These are phyloP conservation scores for Mortierella polycephala DNA, from an alignment of 371 early-diverging fungal species.

Conservation along the genomic window DNA sequence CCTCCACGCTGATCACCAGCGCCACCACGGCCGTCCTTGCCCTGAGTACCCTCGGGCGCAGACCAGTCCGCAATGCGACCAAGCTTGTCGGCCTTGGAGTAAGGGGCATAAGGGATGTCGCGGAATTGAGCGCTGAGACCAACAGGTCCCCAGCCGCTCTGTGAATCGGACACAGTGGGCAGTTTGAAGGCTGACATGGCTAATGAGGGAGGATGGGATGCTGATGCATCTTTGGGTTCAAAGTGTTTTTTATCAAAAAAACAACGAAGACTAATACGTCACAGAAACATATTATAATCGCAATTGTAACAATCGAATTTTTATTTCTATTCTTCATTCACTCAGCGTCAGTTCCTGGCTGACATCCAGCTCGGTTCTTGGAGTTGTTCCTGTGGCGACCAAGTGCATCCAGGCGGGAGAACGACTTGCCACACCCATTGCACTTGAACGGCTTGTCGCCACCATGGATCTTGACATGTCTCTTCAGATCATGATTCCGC, in stretches of 20 bases:
- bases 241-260: not conserved
- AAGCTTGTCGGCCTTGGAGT: conserved; percentile 94
- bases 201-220: not conserved
- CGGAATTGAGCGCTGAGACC: conserved; percentile 71
- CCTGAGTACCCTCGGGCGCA: conserved; percentile 64
- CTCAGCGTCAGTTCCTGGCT: not conserved
- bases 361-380: conserved; percentile 46
- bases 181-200: conserved; percentile 64
- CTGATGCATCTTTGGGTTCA: not conserved
- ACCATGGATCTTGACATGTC: conserved; percentile 88
- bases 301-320: not conserved
- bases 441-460: conserved; percentile 88
- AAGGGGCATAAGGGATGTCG: conserved; percentile 96
- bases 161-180: conserved; percentile 75
- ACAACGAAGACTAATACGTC: not conserved
- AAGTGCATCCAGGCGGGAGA: conserved; percentile 62
- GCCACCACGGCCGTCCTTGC: conserved; percentile 68
- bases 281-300: not conserved
- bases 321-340: not conserved
- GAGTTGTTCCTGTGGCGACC: conserved; percentile 54
- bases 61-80: conserved; percentile 96
- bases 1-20: conserved; percentile 70
- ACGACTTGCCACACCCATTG: conserved; percentile 83
- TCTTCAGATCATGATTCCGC: conserved; percentile 88
- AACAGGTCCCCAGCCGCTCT: conserved; percentile 85